phyloP scores from a whole-genome alignment of 1,284 basidiomycete genomes.

The Pseudozyma sp. region DNA sequence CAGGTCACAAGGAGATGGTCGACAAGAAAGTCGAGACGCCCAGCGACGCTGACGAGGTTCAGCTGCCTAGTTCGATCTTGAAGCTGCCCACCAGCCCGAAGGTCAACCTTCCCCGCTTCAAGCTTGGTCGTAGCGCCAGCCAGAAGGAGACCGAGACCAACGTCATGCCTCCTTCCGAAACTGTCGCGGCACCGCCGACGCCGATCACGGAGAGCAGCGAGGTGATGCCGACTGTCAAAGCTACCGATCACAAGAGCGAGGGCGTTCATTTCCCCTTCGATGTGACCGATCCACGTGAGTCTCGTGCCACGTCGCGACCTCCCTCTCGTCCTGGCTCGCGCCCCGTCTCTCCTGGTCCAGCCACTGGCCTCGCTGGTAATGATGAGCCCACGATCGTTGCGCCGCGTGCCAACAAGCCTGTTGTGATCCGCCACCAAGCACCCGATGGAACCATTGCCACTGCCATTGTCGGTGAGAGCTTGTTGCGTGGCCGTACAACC shows the following conservation, averaged over 20 bases:
- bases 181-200: conserved; percentile 11
- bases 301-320: conserved; percentile 15
- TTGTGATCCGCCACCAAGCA: conserved; percentile 54
- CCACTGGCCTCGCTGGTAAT: conserved; percentile 4
- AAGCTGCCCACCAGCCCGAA: conserved; percentile 45
- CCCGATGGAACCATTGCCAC: conserved; percentile 48
- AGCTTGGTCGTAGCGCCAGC: conserved; percentile 34
- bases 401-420: conserved; percentile 50
- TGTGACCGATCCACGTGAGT: conserved; percentile 10
- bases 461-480: conserved; percentile 53
- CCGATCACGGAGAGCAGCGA: conserved; percentile 25
- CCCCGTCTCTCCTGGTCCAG: conserved; percentile 36
- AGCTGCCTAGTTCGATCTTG: conserved; percentile 32
- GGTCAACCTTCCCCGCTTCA: conserved; percentile 45
- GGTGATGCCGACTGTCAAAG: conserved; percentile 8
- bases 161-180: conserved; percentile 1
- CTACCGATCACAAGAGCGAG: conserved; percentile 13
- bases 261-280: conserved; percentile 29
- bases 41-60: conserved; percentile 25
- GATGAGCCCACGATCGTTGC: conserved; percentile 21
- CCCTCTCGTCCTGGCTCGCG: conserved; percentile 43
- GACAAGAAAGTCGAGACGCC: conserved; percentile 37
- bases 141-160: conserved; percentile 14
- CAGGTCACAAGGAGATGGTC: conserved; percentile 50
- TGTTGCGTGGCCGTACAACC: conserved; percentile 49